Evolutionary conservation across 352 stramenopile genomes (phyloP), one percentile per base, ranked within the genome.

Genomic region (Phytophthora pinifolia): DNA sequence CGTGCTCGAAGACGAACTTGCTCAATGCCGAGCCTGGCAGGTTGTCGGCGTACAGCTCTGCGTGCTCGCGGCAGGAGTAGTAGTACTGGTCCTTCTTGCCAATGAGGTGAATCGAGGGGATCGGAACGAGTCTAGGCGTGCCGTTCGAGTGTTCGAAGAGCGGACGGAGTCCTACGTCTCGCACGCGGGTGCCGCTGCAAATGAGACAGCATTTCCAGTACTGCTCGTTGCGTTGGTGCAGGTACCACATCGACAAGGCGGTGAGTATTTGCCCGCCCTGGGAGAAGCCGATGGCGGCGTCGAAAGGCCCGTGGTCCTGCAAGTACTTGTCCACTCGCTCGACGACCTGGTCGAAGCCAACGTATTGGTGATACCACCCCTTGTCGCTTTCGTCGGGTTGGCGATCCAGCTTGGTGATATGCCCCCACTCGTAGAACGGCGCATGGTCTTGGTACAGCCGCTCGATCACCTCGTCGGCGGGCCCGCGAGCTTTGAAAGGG

Each of bases 271-370:
- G 65, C 1, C 53, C 70, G 32, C 80, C 78, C 31, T 91, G 80
- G 10, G 76, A 91, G 44, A 91, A 91, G 5, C 74, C 74, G 17
- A 87, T 8, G 34, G 70, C 68, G 9, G 76, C 67, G 38, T 90
- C 77, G 39, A 85, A 81, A 0, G 75, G 74, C 0, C 75, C 76
- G 32, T 76, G 51, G 12, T 71, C 14, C 18, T 48, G 52, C 4
- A 90, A 30, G 33, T 77, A 59, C 2, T 66, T 54, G 36, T 86
- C 64, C 17, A 88, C 49, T 46, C 73, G 72, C 27, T 56, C 65
- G 14, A 87, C 31, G 9, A 67, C 54, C 4, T 55, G 43, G 6
- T 86, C 71, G 34, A 84, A 62, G n/a, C 71, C 66, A 4, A 67
- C 46, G 42, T 75, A 76, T n/a, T 54, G 47, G 50, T 76, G 72